Evolutionary conservation across 441 rosid species (phyloP).

Genomic region (Arabidopsis lyrata): DNA sequence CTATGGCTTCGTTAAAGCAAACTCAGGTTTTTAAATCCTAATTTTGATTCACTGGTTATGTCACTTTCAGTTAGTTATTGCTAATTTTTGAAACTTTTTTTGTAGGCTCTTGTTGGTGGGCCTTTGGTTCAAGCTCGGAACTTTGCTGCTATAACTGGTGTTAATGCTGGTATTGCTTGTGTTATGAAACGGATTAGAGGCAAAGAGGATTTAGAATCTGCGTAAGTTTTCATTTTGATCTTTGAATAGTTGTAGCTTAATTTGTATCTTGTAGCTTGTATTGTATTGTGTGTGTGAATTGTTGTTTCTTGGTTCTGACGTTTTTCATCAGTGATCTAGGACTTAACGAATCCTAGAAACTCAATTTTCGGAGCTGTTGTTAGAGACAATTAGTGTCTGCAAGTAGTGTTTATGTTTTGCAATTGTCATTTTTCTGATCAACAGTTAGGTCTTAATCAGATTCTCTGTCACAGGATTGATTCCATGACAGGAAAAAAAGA

Average conservation of each 20-base stretch:
- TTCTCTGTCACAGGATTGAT: conserved; percentile 9
- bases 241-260: background rate
- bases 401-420: conserved; percentile 8
- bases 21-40: conserved; percentile 67
- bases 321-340: conserved; percentile 8
- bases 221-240: conserved; percentile 50
- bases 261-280: background rate
- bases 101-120: conserved; percentile 87
- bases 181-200: conserved; percentile 91
- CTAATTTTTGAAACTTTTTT: conserved; percentile 6
- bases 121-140: conserved; percentile 96
- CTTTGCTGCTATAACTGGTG: conserved; percentile 93
- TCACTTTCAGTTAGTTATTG: background rate
- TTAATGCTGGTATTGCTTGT: conserved; percentile 87
- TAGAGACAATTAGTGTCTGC: background rate
- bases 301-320: conserved; percentile 7
- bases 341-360: no score
- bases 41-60: background rate
- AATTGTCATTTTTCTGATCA: conserved; percentile 7
- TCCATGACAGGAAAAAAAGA: background rate
- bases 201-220: conserved; percentile 92
- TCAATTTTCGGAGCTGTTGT: background rate
- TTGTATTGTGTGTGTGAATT: conserved; percentile 6
- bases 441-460: conserved; percentile 15
- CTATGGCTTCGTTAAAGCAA: conserved; percentile 87